These are phyloP conservation scores for Melaleuca quinquenervia DNA, from an alignment of 345 rosid species.

Conservation along the genomic window DNA sequence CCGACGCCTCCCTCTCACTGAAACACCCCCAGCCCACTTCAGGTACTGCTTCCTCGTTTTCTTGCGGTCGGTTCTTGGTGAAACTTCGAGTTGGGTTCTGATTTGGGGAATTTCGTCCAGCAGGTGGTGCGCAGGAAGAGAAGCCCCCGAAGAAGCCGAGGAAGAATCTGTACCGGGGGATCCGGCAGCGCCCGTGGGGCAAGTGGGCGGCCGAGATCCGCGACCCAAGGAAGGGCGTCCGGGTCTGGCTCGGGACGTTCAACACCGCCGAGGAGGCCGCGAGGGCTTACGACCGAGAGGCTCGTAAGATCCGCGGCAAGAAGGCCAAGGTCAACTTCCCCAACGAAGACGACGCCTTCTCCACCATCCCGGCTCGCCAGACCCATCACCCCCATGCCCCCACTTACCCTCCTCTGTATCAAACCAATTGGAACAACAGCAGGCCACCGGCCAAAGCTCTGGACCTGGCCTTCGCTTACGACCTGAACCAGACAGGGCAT, in stretches of 20 bases:
- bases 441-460: not conserved
- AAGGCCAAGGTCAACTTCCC: slow-evolving; percentile 90
- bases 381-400: not conserved
- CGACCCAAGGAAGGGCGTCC: slow-evolving; percentile 83
- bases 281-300: slow-evolving; percentile 78
- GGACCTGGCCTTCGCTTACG: slow-evolving; percentile 15
- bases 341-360: slow-evolving; percentile 27
- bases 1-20: slow-evolving; percentile 8
- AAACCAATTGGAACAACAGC: not conserved
- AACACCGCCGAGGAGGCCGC: slow-evolving; percentile 92
- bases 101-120: slow-evolving; percentile 8
- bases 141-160: slow-evolving; percentile 47
- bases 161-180: slow-evolving; percentile 78
- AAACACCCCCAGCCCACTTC: slow-evolving; percentile 11
- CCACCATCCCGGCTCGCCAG: not conserved
- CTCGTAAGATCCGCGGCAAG: slow-evolving; percentile 72
- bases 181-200: slow-evolving; percentile 94
- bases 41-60: slow-evolving; percentile 18
- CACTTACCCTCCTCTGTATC: not conserved
- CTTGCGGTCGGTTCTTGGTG: not conserved
- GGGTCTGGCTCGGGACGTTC: slow-evolving; percentile 95
- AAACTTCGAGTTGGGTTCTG: not conserved
- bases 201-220: slow-evolving; percentile 99
- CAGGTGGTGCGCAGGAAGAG: slow-evolving; percentile 31
- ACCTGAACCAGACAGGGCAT: slow-evolving; percentile 17